These are phyloP conservation scores for Apiotrichum sp. DNA, from an alignment of 1,284 basidiomycete genomes.

Conservation along the genomic window DNA sequence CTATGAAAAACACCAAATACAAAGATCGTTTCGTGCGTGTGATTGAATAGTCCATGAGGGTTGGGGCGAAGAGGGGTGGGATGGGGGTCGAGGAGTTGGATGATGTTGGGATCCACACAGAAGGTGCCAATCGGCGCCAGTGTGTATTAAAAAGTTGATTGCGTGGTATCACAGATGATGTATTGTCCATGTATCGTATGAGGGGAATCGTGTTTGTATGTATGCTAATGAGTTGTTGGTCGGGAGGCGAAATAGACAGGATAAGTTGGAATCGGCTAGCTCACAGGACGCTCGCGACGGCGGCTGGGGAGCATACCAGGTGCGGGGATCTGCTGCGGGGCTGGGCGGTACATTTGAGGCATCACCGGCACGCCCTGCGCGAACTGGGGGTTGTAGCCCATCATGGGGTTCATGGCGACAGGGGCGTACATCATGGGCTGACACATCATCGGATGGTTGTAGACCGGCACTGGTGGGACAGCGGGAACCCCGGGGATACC, in stretches of 20 bases:
- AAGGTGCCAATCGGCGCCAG: too few species aligned
- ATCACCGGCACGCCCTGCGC: neutral
- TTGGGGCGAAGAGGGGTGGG: neutral
- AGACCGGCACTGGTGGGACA: neutral
- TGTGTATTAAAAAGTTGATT: too few species aligned
- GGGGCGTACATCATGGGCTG: constrained; percentile 12
- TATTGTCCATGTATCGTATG: constrained; percentile 1
- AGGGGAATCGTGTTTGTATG: neutral
- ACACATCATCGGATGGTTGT: neutral
- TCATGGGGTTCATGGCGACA: neutral
- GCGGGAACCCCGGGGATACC: neutral
- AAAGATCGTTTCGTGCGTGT: neutral
- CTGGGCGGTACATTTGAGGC: constrained; percentile 15
- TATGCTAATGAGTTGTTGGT: neutral
- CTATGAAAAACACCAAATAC: neutral
- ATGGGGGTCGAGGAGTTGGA: neutral
- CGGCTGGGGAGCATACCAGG: constrained; percentile 10
- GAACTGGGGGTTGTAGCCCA: constrained; percentile 3
- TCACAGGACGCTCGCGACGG: constrained; percentile 17
- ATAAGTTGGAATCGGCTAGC: neutral
- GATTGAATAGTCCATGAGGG: too few species aligned
- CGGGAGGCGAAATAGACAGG: neutral
- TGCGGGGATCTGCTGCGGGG: constrained; percentile 2
- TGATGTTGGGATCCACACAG: too few species aligned
- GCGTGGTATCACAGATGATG: neutral